Evolutionary conservation across 2,329 filamentous ascomycete species (phyloP).

Genomic region (Penicillium brasilianum): DNA sequence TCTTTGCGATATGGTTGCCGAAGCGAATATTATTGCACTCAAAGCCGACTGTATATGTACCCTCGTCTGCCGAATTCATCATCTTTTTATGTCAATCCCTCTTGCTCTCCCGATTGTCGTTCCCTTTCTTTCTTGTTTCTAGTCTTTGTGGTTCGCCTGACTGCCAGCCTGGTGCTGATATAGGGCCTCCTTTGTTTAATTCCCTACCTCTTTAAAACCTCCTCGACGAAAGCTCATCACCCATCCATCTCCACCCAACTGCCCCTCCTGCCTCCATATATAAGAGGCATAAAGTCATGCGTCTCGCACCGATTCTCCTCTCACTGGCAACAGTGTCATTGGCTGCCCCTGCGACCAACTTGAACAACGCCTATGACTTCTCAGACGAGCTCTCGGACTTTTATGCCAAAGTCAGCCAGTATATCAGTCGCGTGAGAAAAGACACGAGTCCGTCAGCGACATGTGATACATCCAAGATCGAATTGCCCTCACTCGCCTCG

Average conservation of each 20-base stretch:
- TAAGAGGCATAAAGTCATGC: constrained; percentile 27
- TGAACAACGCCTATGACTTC: constrained; percentile 44
- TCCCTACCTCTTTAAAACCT: background rate
- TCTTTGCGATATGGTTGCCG: constrained; percentile 25
- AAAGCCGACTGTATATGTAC: constrained; percentile 30
- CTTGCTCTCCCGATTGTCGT: constrained; percentile 8
- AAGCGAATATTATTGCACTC: constrained; percentile 17
- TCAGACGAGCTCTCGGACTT: constrained; percentile 48
- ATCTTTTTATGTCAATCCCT: constrained; percentile 20
- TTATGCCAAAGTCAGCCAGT: constrained; percentile 46
- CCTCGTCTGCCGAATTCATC: constrained; percentile 16
- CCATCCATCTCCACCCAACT: constrained; percentile 9
- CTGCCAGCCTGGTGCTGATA: constrained; percentile 19
- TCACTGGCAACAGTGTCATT: constrained; percentile 40
- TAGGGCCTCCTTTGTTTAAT: constrained; percentile 13
- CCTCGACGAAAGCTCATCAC: constrained; percentile 1
- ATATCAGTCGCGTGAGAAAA: constrained; percentile 40
- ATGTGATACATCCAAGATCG: constrained; percentile 43
- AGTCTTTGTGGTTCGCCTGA: constrained; percentile 5
- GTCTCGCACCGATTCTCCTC: constrained; percentile 33
- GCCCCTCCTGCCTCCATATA: constrained; percentile 4
- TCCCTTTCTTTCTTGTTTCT: constrained; percentile 17
- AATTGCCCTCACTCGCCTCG: constrained; percentile 56
- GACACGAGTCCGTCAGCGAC: constrained; percentile 25
- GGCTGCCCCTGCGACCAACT: constrained; percentile 42